Evolutionary conservation across 495 filamentous ascomycete species (phyloP).

Genomic region (Echria macrotheca): DNA sequence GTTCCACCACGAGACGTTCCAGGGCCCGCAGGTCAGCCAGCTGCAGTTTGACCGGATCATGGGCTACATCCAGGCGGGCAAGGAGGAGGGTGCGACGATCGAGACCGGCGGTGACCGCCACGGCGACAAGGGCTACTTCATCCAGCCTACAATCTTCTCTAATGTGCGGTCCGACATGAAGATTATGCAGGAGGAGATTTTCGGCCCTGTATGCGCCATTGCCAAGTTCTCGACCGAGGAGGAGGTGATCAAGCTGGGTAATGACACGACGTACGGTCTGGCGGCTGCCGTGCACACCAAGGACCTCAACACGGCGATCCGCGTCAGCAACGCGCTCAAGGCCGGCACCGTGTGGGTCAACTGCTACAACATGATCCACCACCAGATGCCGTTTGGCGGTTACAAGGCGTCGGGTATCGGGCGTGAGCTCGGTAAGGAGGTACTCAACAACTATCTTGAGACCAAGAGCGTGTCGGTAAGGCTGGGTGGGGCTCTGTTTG

Average conservation of each 20-base stretch:
- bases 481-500: slow-evolving; percentile 18
- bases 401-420: slow-evolving; percentile 93
- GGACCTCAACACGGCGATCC: slow-evolving; percentile 88
- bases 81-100: slow-evolving; percentile 79
- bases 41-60: slow-evolving; percentile 97
- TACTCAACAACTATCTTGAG: slow-evolving; percentile 89
- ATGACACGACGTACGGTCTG: slow-evolving; percentile 80
- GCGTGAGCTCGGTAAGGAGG: slow-evolving; percentile 90
- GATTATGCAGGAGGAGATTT: slow-evolving; percentile 98
- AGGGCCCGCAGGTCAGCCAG: slow-evolving; percentile 93
- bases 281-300: slow-evolving; percentile 90
- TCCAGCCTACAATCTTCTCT: slow-evolving; percentile 95
- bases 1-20: slow-evolving; percentile 83
- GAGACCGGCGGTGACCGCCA: slow-evolving; percentile 82
- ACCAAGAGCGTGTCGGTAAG: slow-evolving; percentile 53
- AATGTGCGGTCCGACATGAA: slow-evolving; percentile 88
- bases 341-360: slow-evolving; percentile 87
- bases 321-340: slow-evolving; percentile 71
- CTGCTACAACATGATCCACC: slow-evolving; percentile 67
- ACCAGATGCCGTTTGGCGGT: slow-evolving; percentile 77
- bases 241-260: slow-evolving; percentile 75
- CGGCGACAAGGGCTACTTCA: slow-evolving; percentile 91
- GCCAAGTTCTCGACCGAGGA: slow-evolving; percentile 90
- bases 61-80: slow-evolving; percentile 91
- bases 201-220: slow-evolving; percentile 89